Conservation (phyloP, 2,329 filamentous ascomycete genomes). For the Verticillium isaacii region DNA sequence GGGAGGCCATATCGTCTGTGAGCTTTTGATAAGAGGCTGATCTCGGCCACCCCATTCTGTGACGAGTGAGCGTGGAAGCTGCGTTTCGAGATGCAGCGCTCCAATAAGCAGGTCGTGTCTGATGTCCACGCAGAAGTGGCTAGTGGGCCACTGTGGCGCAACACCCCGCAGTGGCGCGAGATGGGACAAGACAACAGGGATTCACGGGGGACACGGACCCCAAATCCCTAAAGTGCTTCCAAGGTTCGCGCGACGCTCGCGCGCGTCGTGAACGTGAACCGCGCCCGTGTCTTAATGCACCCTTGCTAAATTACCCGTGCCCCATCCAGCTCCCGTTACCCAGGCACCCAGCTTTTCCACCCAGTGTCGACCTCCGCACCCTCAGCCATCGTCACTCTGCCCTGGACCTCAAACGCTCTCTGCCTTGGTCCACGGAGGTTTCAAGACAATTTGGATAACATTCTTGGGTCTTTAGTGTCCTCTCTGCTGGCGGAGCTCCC, state of each 20-base stretch:
- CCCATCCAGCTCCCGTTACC: background rate
- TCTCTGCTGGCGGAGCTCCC: background rate
- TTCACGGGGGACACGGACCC: constrained; percentile 15
- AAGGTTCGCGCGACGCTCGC: constrained; percentile 4
- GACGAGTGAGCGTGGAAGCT: background rate
- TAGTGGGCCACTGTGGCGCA: background rate
- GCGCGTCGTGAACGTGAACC: constrained; percentile 17
- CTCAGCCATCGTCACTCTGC: background rate
- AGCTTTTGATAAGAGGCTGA: background rate
- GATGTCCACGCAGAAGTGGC: background rate
- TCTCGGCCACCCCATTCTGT: background rate
- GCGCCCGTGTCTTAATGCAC: constrained; percentile 11
- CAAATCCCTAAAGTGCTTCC: background rate
- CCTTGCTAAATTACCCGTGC: background rate
- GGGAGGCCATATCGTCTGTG: background rate
- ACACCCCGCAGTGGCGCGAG: background rate
- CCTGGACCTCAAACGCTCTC: background rate
- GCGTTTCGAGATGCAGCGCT: background rate
- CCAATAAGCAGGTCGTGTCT: background rate
- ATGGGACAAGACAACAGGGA: constrained; percentile 1
- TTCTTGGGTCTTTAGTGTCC: background rate
- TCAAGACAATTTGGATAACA: background rate
- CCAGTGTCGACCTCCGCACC: background rate
- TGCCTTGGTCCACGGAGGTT: background rate
- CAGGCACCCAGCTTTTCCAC: background rate